These are phyloP conservation scores for Paracamarosporium sp. DNA, from an alignment of 2,329 filamentous ascomycete species.

Conservation along the genomic window DNA sequence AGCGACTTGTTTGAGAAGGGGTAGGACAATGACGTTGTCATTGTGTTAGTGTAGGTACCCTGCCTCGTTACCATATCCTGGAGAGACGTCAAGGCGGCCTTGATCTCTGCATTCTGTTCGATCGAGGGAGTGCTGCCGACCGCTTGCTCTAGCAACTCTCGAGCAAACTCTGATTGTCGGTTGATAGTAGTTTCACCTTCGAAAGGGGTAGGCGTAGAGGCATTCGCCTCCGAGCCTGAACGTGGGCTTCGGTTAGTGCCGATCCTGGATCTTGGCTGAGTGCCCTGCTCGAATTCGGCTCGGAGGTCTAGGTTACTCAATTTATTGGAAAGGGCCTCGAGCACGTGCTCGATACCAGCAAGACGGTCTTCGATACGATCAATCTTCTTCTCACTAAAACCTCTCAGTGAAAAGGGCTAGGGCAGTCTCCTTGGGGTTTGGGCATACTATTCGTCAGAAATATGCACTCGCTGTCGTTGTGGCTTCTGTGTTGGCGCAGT, in stretches of 20 bases:
- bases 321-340: slow-evolving; percentile 45
- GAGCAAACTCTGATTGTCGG: slow-evolving; percentile 57
- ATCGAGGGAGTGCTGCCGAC: slow-evolving; percentile 43
- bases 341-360: slow-evolving; percentile 54
- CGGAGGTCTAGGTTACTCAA: slow-evolving; percentile 33
- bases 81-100: slow-evolving; percentile 39
- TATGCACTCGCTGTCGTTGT: slow-evolving; percentile 42
- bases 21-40: slow-evolving; percentile 15
- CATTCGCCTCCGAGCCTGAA: slow-evolving; percentile 29
- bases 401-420: background rate
- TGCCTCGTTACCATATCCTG: slow-evolving; percentile 40
- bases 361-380: slow-evolving; percentile 60
- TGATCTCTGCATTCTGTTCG: slow-evolving; percentile 41
- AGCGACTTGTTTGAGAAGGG: slow-evolving; percentile 32
- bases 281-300: slow-evolving; percentile 29
- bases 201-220: slow-evolving; percentile 44
- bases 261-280: slow-evolving; percentile 30
- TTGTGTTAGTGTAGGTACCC: slow-evolving; percentile 20
- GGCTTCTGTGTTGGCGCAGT: slow-evolving; percentile 40
- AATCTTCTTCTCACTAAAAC: slow-evolving; percentile 58
- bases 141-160: slow-evolving; percentile 51
- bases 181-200: slow-evolving; percentile 59
- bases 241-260: slow-evolving; percentile 19
- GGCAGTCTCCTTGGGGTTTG: background rate
- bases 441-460: slow-evolving; percentile 47